Conservation (phyloP, 2,329 filamentous ascomycete genomes). For the Calonectria ilicicola region DNA sequence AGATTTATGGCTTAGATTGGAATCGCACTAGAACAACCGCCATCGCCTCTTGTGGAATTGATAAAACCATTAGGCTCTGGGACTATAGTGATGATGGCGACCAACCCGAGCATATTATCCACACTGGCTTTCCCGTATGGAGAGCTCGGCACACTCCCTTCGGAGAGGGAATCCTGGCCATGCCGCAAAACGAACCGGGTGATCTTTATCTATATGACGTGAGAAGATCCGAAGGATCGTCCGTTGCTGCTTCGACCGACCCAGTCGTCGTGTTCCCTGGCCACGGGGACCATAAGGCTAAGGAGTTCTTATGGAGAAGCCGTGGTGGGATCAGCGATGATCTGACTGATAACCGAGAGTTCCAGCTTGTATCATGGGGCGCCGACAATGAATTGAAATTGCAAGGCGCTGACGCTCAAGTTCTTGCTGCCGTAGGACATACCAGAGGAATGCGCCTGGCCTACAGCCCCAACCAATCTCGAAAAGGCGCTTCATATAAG, state of each 20-base stretch:
- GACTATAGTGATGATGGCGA: conserved; percentile 75
- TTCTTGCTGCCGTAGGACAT: conserved; percentile 78
- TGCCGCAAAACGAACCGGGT: conserved; percentile 91
- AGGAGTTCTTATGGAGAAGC: conserved; percentile 91
- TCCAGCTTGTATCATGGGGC: conserved; percentile 94
- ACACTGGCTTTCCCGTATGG: conserved; percentile 89
- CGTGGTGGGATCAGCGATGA: conserved; percentile 74
- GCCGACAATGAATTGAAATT: conserved; percentile 86
- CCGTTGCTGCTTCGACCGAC: conserved; percentile 56
- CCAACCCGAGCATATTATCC: conserved; percentile 80
- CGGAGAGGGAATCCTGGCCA: conserved; percentile 85
- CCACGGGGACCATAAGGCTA: conserved; percentile 77
- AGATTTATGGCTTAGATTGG: conserved; percentile 97
- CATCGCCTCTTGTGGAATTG: conserved; percentile 88
- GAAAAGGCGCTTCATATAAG: conserved; percentile 87
- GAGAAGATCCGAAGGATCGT: conserved; percentile 58
- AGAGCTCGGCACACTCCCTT: conserved; percentile 92
- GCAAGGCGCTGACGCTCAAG: conserved; percentile 75
- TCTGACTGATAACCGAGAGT: conserved; percentile 84
- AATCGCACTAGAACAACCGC: conserved; percentile 80
- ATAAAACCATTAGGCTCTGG: conserved; percentile 95
- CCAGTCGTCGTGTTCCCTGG: conserved; percentile 71
- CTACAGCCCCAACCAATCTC: conserved; percentile 77
- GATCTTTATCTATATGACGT: conserved; percentile 88
- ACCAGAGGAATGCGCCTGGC: conserved; percentile 75